phyloP scores from a whole-genome alignment of 257 asterid species.

The Lycium barbarum region DNA sequence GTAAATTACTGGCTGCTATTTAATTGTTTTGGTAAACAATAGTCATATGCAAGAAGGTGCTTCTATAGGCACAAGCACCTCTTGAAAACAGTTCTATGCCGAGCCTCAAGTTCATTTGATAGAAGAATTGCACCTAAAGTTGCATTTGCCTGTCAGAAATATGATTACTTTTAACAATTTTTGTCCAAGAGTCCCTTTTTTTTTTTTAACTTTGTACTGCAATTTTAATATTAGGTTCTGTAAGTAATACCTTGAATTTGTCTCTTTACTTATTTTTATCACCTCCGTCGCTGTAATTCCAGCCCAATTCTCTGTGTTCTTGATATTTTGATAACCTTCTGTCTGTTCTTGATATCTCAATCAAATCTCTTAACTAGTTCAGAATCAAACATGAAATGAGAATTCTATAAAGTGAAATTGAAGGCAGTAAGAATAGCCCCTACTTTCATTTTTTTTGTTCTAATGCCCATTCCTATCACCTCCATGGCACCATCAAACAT shows the following conservation, averaged over 20 bases:
- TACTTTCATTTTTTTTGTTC: neutral
- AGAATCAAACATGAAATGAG: neutral
- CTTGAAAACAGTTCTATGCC: neutral
- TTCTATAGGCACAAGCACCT: neutral
- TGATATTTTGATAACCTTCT: neutral
- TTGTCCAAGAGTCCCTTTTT: neutral
- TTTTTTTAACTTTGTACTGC: neutral
- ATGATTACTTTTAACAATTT: neutral
- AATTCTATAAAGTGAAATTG: neutral
- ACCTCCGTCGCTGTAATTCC: neutral
- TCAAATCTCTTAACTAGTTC: neutral
- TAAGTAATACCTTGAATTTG: conserved; percentile 9
- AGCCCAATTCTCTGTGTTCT: neutral
- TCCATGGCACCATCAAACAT: neutral
- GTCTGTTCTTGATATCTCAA: neutral
- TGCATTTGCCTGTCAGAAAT: neutral
- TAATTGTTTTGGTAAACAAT: neutral
- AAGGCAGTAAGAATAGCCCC: neutral
- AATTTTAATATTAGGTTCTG: neutral
- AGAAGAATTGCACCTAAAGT: neutral
- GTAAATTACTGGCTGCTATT: neutral
- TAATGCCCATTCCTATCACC: conserved; percentile 1
- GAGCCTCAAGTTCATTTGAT: neutral
- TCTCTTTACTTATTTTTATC: neutral
- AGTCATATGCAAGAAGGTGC: neutral